A percentile compares a stretch with the other conserved stretches of the same genome.
Evolutionary conservation across 1,139 yeast species (phyloP).

Genomic region (Meyerozyma smithsonii): DNA sequence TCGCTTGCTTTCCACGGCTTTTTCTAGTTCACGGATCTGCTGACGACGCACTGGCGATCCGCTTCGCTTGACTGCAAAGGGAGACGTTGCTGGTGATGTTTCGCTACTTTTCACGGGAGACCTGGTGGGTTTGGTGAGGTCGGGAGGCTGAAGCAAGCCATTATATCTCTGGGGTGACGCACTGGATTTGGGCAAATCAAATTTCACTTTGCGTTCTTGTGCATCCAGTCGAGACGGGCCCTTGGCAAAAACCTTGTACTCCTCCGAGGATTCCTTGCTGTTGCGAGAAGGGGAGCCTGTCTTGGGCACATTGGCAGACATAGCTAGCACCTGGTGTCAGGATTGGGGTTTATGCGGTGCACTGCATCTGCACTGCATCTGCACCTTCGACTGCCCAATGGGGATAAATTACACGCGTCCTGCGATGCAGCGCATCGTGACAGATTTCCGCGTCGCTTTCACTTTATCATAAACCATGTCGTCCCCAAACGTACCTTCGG

Average conservation of each 20-base stretch:
- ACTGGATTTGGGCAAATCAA: slow-evolving; percentile 1
- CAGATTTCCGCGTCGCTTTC: background rate
- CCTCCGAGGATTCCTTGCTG: slow-evolving; percentile 1
- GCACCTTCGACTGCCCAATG: background rate
- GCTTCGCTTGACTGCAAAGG: slow-evolving; percentile 26
- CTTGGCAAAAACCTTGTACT: slow-evolving; percentile 10
- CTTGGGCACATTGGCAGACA: background rate
- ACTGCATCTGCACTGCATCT: background rate
- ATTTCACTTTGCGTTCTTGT: slow-evolving; percentile 1
- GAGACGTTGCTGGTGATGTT: slow-evolving; percentile 4
- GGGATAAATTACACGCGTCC: slow-evolving; percentile 3
- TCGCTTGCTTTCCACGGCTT: slow-evolving; percentile 8
- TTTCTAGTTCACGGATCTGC: slow-evolving; percentile 27
- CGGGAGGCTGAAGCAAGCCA: slow-evolving; percentile 1
- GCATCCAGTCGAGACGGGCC: slow-evolving; percentile 8
- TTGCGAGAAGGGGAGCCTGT: background rate
- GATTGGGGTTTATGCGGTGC: too few species aligned
- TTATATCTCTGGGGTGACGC: slow-evolving; percentile 5
- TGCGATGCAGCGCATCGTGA: background rate
- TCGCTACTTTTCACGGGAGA: background rate
- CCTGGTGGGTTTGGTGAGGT: background rate
- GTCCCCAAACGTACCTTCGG: background rate
- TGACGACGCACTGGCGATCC: slow-evolving; percentile 35
- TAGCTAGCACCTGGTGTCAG: too few species aligned
- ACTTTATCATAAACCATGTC: background rate